A percentile compares a stretch with the other conserved stretches of the same genome.
Conservation (phyloP, 1,284 basidiomycete genomes). For the Leccinum angustisporum region DNA sequence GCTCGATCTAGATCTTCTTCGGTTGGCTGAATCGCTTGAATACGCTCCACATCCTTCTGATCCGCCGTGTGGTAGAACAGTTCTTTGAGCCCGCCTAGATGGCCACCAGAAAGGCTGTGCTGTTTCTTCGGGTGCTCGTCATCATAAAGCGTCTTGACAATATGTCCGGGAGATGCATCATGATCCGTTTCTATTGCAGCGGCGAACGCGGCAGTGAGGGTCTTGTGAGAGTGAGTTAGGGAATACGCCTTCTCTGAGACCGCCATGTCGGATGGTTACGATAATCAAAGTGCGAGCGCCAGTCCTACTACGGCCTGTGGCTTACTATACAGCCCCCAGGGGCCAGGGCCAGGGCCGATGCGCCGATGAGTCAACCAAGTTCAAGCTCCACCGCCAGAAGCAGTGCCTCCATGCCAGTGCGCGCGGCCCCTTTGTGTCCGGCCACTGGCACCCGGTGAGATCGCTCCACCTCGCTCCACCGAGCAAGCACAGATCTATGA, state of each 20-base stretch:
- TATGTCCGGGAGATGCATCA: conserved; percentile 25
- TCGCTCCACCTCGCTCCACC: background rate
- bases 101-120: conserved; percentile 5
- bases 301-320: background rate
- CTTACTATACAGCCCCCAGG: background rate
- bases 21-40: conserved; percentile 30
- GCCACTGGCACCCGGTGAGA: background rate
- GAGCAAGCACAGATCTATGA: too few relatives aligned
- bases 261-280: conserved; percentile 18
- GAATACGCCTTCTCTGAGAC: conserved; percentile 28
- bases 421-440: background rate
- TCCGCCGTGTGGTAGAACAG: conserved; percentile 22
- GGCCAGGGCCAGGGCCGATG: background rate
- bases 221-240: conserved; percentile 28
- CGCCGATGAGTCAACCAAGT: background rate
- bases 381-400: background rate
- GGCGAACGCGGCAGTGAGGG: conserved; percentile 32
- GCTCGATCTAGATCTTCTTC: conserved; percentile 41
- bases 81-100: conserved; percentile 22
- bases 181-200: conserved; percentile 15
- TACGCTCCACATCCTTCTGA: conserved; percentile 18
- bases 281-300: background rate
- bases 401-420: background rate
- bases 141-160: conserved; percentile 28
- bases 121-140: conserved; percentile 16